Percentiles rank a stretch among this genome's conserved stretches.
These are phyloP conservation scores for Cutaneotrichosporon sp. DNA, from an alignment of 1,284 basidiomycete genomes.

Conservation along the genomic window DNA sequence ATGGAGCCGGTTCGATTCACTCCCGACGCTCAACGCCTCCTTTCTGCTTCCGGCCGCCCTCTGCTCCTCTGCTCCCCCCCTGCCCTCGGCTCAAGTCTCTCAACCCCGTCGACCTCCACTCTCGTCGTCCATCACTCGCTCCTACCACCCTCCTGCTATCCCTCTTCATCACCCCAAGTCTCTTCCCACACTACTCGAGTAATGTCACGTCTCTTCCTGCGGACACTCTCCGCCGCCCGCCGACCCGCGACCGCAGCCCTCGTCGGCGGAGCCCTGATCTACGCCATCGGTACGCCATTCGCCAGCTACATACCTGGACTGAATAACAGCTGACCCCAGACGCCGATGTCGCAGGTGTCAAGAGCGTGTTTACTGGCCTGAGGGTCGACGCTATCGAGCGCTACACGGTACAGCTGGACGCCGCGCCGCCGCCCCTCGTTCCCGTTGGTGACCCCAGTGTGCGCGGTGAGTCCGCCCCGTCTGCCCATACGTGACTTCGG, in stretches of 20 bases:
- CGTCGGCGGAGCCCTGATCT: slow-evolving; percentile 9
- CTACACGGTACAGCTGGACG: slow-evolving; percentile 12
- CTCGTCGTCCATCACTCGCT: background rate
- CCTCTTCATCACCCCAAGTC: no score
- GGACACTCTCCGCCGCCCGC: background rate
- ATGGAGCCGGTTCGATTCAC: no score
- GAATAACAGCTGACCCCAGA: slow-evolving; percentile 12
- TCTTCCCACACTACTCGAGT: background rate
- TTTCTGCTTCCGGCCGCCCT: no score
- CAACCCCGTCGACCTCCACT: no score
- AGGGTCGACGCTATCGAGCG: background rate
- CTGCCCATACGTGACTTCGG: no score
- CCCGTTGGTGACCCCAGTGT: background rate
- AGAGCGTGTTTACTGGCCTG: slow-evolving; percentile 3
- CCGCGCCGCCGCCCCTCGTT: slow-evolving; percentile 4
- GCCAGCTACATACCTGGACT: background rate
- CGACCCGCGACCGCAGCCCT: background rate
- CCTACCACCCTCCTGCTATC: no score
- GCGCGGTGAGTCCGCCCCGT: background rate
- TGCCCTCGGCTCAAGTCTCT: no score
- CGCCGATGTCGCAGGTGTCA: background rate
- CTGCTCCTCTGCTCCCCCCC: no score
- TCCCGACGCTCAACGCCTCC: no score
- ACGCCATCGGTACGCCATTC: slow-evolving; percentile 5
- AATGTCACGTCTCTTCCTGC: background rate